Base-by-base conservation (phyloP, 768 basidiomycete genomes). In the Leccinellum luteum region DNA sequence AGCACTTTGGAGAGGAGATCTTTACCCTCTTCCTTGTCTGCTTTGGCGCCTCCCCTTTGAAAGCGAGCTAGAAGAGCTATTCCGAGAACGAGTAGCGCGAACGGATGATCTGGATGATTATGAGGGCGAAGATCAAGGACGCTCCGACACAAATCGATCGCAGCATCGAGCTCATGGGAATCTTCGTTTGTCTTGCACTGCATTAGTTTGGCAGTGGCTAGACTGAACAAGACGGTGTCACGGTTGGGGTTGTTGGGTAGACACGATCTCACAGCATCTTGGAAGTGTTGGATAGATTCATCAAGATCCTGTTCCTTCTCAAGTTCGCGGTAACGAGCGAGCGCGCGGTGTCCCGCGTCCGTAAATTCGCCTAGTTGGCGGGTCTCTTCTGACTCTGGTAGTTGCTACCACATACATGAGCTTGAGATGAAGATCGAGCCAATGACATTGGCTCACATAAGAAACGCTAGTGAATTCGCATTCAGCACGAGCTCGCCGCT, bases 221-320 rank as follows among this genome's bases (percentile, higher is more conserved):
- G 57, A 45, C 63, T 61, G 19, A 45, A 53, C 14, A 66, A 58
- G 10, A 54, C 48, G 3, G 28, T 27, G 15, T 27, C 30, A 19
- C 60, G 65, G 50, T 52, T 30, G 30, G 64, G 58, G 52, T 68
- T 58, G 28, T 32, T n/a, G 4, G 25, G n/a, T 10, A 62, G 61
- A 17, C 55, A 59, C 6, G 15, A 27, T 15, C 27, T 4, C 25
- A 15, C 6, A 60, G 61, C 67, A 21, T 53, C 32, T n/a, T 54
- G 52, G 28, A 63, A 50, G 5, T 55, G 28, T 15, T 10, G 14
- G 44, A 71, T 64, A 13, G 67, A 62, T 44, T 64, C 48, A 4
- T 69, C 48, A 35, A 69, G 51, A 48, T 62, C 55, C 23, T 15
- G 34, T 27, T 32, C 17, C 7, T 55, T 10, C 15, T 25, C 14